Conservation (phyloP, 2,329 filamentous ascomycete species). For the Phialocephala sp. region DNA sequence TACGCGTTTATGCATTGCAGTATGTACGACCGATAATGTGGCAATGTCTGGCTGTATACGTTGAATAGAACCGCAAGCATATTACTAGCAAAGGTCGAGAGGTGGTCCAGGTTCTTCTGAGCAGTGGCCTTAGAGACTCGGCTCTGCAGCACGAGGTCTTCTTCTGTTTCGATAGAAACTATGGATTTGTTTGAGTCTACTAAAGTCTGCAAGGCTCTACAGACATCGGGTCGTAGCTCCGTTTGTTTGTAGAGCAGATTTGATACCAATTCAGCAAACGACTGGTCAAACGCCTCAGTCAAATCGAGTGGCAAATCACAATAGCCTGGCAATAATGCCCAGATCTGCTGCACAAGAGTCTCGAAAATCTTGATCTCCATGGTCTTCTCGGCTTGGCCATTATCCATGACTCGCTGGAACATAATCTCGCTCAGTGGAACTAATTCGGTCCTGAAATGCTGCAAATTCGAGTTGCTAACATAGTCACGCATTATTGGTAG, state of each 20-base stretch:
- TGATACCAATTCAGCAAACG: slow-evolving; percentile 86
- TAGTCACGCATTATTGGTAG: slow-evolving; percentile 89
- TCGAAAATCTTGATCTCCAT: slow-evolving; percentile 98
- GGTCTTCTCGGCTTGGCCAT: slow-evolving; percentile 82
- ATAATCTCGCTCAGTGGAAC: slow-evolving; percentile 88
- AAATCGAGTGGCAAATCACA: slow-evolving; percentile 90
- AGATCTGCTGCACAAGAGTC: slow-evolving; percentile 93
- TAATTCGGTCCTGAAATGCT: slow-evolving; percentile 85
- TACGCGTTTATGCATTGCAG: slow-evolving; percentile 95
- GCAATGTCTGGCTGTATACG: slow-evolving; percentile 95
- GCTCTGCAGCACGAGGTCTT: slow-evolving; percentile 75
- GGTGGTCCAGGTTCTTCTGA: slow-evolving; percentile 78
- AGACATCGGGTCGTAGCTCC: slow-evolving; percentile 85
- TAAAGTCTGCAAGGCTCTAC: slow-evolving; percentile 81
- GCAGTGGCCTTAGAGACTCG: slow-evolving; percentile 78
- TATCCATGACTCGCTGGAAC: slow-evolving; percentile 86
- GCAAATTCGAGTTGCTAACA: slow-evolving; percentile 84
- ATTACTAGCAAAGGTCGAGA: slow-evolving; percentile 82
- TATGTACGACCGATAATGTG: slow-evolving; percentile 88
- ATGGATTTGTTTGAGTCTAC: slow-evolving; percentile 93
- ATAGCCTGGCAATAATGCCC: slow-evolving; percentile 92
- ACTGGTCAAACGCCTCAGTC: slow-evolving; percentile 77
- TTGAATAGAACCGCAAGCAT: slow-evolving; percentile 98
- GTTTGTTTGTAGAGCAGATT: slow-evolving; percentile 93
- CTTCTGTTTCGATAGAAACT: slow-evolving; percentile 67